These are phyloP conservation scores for Drechslerella coelobrocha DNA, from an alignment of 2,329 filamentous ascomycete species.

Conservation along the genomic window DNA sequence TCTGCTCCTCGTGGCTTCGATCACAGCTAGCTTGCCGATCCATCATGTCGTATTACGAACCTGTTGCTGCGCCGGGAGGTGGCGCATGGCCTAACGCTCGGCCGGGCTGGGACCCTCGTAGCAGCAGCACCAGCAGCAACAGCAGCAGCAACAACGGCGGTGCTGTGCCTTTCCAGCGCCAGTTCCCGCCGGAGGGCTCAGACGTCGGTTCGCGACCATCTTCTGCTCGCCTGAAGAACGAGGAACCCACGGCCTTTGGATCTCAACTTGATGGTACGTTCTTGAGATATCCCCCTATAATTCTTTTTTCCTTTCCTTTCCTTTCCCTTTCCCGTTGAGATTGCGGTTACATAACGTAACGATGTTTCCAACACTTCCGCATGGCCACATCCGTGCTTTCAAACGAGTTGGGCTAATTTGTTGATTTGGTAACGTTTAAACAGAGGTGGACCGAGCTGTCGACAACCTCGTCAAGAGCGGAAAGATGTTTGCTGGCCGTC, in stretches of 20 bases:
- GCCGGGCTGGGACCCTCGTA: constrained; percentile 43
- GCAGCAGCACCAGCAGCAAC: constrained; percentile 15
- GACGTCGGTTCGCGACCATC: constrained; percentile 37
- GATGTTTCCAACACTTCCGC: too few species aligned
- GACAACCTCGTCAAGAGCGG: constrained; percentile 97
- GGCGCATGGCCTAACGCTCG: constrained; percentile 47
- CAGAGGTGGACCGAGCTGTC: constrained; percentile 93
- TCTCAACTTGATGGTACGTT: constrained; percentile 88
- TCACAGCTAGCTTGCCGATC: constrained; percentile 31
- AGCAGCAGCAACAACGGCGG: constrained; percentile 19
- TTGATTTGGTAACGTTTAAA: constrained; percentile 21
- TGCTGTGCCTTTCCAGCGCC: constrained; percentile 44
- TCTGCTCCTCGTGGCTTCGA: constrained; percentile 48
- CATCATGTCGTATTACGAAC: constrained; percentile 51
- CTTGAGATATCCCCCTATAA: constrained; percentile 8
- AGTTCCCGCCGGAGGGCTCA: constrained; percentile 39
- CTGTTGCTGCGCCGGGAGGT: constrained; percentile 42
- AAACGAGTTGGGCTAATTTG: constrained; percentile 34
- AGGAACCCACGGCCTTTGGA: constrained; percentile 79
- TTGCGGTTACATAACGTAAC: constrained; percentile 1
- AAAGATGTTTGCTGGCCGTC: constrained; percentile 83
- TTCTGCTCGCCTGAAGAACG: constrained; percentile 61
- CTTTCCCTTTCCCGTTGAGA: background rate
- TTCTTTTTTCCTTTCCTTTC: background rate
- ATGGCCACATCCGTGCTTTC: constrained; percentile 3